Percentiles rank a stretch among this genome's conserved stretches.
Evolutionary conservation across 2,329 filamentous ascomycete species (phyloP).

Genomic region (Pezicula radicicola): DNA sequence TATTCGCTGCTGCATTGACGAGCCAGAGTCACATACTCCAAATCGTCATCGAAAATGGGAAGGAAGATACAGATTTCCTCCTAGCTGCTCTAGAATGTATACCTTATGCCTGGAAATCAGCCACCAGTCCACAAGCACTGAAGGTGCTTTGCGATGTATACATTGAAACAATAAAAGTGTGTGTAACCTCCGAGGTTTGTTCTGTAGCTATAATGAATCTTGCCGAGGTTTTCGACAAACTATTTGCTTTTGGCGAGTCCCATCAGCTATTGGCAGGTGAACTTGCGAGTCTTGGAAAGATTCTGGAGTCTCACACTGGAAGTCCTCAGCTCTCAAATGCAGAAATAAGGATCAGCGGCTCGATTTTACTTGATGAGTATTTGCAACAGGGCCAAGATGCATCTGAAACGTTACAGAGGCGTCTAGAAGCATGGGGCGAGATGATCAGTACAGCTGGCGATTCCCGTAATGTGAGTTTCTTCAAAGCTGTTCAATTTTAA

Average conservation of each 20-base stretch:
- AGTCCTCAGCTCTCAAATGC: slow-evolving; percentile 42
- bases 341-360: slow-evolving; percentile 44
- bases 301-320: neutral
- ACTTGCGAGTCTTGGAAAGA: slow-evolving; percentile 1
- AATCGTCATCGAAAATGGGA: neutral
- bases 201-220: slow-evolving; percentile 46
- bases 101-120: slow-evolving; percentile 5
- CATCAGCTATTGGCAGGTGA: neutral
- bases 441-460: slow-evolving; percentile 47
- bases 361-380: slow-evolving; percentile 1
- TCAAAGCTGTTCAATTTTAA: neutral
- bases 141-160: neutral
- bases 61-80: slow-evolving; percentile 6
- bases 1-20: slow-evolving; percentile 8
- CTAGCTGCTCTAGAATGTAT: slow-evolving; percentile 9
- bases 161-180: neutral
- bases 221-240: slow-evolving; percentile 23
- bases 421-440: slow-evolving; percentile 41
- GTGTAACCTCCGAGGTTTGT: slow-evolving; percentile 37
- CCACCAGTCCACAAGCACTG: neutral
- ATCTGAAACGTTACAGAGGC: slow-evolving; percentile 9
- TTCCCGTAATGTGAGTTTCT: slow-evolving; percentile 43
- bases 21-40: slow-evolving; percentile 4
- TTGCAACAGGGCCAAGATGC: neutral
- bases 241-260: neutral